Base-by-base conservation (phyloP, 805 yeast genomes). In the Zygosaccharomyces kombuchaensis region DNA sequence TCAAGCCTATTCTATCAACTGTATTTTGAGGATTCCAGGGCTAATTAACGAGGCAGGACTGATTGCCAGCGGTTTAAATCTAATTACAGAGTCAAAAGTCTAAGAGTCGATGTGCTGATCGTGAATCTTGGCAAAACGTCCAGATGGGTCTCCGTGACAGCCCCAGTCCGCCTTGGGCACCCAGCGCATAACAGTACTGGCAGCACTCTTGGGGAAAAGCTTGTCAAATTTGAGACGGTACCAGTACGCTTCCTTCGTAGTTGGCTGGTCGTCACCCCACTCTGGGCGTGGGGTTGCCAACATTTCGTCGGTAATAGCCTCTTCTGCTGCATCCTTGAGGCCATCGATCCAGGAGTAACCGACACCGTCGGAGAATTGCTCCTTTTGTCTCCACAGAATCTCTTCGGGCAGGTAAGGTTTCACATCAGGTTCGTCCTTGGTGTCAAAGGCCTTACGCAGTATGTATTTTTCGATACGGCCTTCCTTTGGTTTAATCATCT, bases 141-240 rank as follows among this genome's bases (percentile, higher is more conserved):
- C 99, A 46, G 96, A 86, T 44, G 99, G 99, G 71, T 93, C 99
- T 61, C 84, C 96, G 63, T 90, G 89, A 74, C 99, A 93, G 57
- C 99, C 99, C 99, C 99, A 93, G 70, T 93, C 99, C 53, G 98
- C 98, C 78, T 93, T 93, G 67, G 99, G 99, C 71, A 93, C 73
- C 99, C 99, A 93, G 78, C 99, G 85, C 97, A 87, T 89, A 50
- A 93, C 99, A 14, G 99, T 93, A 34, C 81, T 73, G 48, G 96
- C 97, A 54, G 95, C 99, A 55, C 96, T 93, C 70, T 81, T 76
- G 51, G 90, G 86, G 85, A 89, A 93, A 60, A 87, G 72, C 62
- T 86, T 95, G 71, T 93, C 99, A 62, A 93, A 93, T 78, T 89
- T 87, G 66, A 84, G 77, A 79, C 99, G 84, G 80, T 93, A 93